Conservation (phyloP, 345 rosid species). For the Nasturtium officinale region DNA sequence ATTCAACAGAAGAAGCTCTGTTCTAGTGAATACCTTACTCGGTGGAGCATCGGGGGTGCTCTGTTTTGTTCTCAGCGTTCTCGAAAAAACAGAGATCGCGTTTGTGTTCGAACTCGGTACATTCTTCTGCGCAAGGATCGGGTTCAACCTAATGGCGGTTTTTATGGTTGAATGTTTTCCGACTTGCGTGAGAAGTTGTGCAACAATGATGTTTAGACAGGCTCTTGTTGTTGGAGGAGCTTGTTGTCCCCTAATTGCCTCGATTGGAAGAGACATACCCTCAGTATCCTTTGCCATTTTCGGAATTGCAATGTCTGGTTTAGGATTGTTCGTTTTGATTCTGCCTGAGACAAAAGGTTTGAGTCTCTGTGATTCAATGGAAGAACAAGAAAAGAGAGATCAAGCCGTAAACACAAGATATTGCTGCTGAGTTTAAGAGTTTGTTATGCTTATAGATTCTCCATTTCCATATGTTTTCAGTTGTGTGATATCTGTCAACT, state of each 20-base stretch:
- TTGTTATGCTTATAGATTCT: slow-evolving; percentile 13
- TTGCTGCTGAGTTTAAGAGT: slow-evolving; percentile 3
- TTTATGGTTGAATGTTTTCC: slow-evolving; percentile 58
- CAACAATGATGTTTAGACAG: slow-evolving; percentile 51
- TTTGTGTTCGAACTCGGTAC: slow-evolving; percentile 54
- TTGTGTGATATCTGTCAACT: neutral
- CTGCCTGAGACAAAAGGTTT: slow-evolving; percentile 47
- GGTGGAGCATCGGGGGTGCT: slow-evolving; percentile 48
- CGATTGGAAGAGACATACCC: slow-evolving; percentile 36
- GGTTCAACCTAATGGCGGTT: slow-evolving; percentile 48
- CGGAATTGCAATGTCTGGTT: slow-evolving; percentile 32
- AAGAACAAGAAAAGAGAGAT: slow-evolving; percentile 46
- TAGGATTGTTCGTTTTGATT: slow-evolving; percentile 39
- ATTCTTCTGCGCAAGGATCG: slow-evolving; percentile 52
- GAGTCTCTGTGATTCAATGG: slow-evolving; percentile 46
- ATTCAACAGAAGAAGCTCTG: slow-evolving; percentile 45
- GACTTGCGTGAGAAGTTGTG: slow-evolving; percentile 53
- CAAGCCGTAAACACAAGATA: slow-evolving; percentile 4
- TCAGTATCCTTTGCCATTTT: slow-evolving; percentile 42
- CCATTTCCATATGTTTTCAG: neutral
- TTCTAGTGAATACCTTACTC: slow-evolving; percentile 35
- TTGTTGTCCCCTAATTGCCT: slow-evolving; percentile 44
- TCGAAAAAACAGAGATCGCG: neutral
- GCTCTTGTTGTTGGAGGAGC: slow-evolving; percentile 44
- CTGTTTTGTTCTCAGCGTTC: slow-evolving; percentile 27